Evolutionary conservation across 2,329 filamentous ascomycete species (phyloP).

Genomic region (Arthrobotrys sinensis): DNA sequence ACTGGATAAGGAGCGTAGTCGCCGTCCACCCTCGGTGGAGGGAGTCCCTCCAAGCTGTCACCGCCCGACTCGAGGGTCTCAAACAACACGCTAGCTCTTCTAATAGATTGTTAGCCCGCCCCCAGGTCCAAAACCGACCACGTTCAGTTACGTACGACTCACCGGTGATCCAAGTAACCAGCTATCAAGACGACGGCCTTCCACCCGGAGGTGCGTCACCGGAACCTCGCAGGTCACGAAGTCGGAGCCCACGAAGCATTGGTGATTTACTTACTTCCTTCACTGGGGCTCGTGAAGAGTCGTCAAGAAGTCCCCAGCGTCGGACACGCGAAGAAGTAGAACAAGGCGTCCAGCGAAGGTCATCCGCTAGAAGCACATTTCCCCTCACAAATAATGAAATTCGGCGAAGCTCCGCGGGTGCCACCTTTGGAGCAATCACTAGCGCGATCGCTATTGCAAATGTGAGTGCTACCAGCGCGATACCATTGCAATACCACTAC

Average conservation of each 20-base stretch:
- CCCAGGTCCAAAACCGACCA: constrained; percentile 29
- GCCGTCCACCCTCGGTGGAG: constrained; percentile 54
- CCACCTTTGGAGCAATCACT: constrained; percentile 35
- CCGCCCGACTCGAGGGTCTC: constrained; percentile 38
- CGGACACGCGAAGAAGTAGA: constrained; percentile 57
- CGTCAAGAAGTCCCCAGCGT: constrained; percentile 45
- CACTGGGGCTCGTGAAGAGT: constrained; percentile 12
- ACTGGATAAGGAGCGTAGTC: constrained; percentile 54
- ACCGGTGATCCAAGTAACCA: constrained; percentile 47
- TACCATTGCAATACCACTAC: constrained; percentile 57
- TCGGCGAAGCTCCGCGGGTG: constrained; percentile 38
- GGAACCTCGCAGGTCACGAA: constrained; percentile 19
- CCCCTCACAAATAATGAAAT: constrained; percentile 33
- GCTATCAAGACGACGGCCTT: constrained; percentile 17
- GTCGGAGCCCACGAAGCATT: constrained; percentile 43
- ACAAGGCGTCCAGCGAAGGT: constrained; percentile 48
- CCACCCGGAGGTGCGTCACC: neutral
- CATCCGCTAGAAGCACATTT: constrained; percentile 43
- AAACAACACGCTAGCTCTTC: constrained; percentile 34
- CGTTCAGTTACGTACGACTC: constrained; percentile 47
- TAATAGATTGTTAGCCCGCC: constrained; percentile 16
- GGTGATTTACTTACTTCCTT: constrained; percentile 40
- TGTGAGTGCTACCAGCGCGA: constrained; percentile 33
- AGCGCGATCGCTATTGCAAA: constrained; percentile 45
- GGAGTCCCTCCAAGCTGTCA: constrained; percentile 52